phyloP scores from a whole-genome alignment of 2,329 filamentous ascomycete species.

The Colletotrichum tamarilloi region DNA sequence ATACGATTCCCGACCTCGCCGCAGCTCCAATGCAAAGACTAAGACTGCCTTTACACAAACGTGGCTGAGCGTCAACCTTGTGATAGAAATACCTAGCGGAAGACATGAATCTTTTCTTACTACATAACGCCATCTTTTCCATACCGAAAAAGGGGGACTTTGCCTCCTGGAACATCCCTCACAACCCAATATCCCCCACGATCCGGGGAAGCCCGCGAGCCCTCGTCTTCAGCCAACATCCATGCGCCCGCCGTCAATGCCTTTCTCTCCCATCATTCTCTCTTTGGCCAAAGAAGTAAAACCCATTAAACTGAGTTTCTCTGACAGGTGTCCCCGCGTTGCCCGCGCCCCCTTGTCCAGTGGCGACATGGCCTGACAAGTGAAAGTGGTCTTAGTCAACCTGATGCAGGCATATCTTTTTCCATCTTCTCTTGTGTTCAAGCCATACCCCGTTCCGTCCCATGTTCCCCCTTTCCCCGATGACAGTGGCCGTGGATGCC shows the following conservation, averaged over 20 bases:
- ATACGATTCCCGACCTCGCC: too few species aligned
- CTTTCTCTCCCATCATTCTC: background rate
- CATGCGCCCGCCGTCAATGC: slow-evolving; percentile 24
- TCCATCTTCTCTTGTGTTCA: background rate
- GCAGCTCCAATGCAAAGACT: background rate
- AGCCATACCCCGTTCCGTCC: background rate
- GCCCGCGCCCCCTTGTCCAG: background rate
- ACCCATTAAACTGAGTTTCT: background rate
- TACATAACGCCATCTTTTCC: background rate
- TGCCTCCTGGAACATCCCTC: background rate
- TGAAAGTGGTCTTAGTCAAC: background rate
- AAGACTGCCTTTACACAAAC: background rate
- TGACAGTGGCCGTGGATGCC: too few species aligned
- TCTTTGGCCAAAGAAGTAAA: background rate
- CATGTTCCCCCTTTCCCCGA: background rate
- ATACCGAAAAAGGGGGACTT: background rate
- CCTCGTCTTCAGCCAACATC: slow-evolving; percentile 21
- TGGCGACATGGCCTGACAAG: background rate
- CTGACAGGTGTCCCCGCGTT: background rate
- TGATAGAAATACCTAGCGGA: background rate
- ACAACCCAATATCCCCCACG: background rate
- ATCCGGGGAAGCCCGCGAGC: slow-evolving; percentile 13
- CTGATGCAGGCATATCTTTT: background rate
- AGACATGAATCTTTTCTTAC: background rate
- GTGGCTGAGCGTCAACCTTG: background rate